phyloP scores from a whole-genome alignment of 2,329 filamentous ascomycete genomes.

The Pseudogymnoascus sp. region DNA sequence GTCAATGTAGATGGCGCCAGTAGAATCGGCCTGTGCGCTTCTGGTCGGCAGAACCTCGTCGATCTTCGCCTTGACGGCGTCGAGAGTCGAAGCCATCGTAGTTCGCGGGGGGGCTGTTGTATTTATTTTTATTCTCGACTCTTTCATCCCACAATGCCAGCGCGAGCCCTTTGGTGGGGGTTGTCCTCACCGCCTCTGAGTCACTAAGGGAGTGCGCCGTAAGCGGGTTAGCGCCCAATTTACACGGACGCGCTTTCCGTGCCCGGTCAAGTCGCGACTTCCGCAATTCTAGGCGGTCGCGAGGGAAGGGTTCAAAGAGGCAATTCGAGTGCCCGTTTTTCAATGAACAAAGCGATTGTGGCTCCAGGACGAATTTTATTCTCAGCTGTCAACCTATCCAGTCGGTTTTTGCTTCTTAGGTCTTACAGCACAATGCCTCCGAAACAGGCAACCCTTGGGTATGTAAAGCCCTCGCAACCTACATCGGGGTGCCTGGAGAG shows the following conservation, averaged over 20 bases:
- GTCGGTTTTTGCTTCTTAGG: constrained; percentile 15
- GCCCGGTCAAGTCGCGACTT: constrained; percentile 17
- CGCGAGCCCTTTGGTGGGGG: neutral
- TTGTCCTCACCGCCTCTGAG: constrained; percentile 4
- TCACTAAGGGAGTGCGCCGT: neutral
- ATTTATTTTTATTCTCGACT: neutral
- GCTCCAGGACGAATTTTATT: constrained; percentile 22
- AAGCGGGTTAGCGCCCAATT: neutral
- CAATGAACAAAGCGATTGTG: constrained; percentile 20
- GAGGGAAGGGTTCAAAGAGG: neutral
- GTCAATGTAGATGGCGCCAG: constrained; percentile 64
- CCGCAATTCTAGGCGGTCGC: neutral
- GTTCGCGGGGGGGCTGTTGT: neutral
- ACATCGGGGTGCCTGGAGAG: constrained; percentile 58
- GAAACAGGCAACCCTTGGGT: constrained; percentile 79
- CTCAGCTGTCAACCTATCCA: constrained; percentile 14
- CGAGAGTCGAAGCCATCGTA: constrained; percentile 3
- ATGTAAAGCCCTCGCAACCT: constrained; percentile 67
- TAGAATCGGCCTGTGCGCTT: constrained; percentile 17
- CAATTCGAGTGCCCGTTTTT: neutral
- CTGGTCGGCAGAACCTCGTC: constrained; percentile 3
- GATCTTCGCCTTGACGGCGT: constrained; percentile 8
- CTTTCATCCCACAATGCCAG: neutral
- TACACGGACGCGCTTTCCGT: neutral
- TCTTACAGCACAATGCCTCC: constrained; percentile 26